Evolutionary conservation across 225 moss, liverwort and hornwort species (phyloP).

Genomic region (Anthoceros angustus): DNA sequence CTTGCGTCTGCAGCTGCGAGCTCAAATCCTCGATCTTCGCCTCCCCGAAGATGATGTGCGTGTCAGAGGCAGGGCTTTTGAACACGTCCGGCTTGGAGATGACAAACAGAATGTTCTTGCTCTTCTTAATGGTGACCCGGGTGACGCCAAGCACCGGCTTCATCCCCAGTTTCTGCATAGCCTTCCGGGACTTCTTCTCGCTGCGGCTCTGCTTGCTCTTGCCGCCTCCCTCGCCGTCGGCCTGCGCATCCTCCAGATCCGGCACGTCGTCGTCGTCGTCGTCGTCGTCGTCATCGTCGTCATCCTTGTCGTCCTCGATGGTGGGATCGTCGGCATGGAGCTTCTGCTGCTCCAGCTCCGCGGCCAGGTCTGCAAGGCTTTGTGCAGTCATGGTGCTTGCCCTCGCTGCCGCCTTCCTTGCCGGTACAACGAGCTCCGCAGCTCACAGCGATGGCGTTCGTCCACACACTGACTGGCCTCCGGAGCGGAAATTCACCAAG

Average conservation of each 20-base stretch:
- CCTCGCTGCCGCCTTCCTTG: background rate
- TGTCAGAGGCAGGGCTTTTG: conserved; percentile 77
- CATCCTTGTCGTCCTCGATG: conserved; percentile 91
- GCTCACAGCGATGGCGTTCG: no score
- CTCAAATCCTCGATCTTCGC: conserved; percentile 94
- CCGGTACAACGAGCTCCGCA: background rate
- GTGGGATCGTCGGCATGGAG: conserved; percentile 69
- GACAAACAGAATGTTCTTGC: conserved; percentile 98
- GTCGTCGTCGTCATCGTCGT: conserved; percentile 64
- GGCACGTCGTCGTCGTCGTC: conserved; percentile 60
- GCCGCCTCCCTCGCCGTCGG: conserved; percentile 78
- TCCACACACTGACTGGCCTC: no score
- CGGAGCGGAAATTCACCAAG: no score
- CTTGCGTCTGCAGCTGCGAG: conserved; percentile 78
- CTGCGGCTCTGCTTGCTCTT: conserved; percentile 99
- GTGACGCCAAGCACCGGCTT: conserved; percentile 95
- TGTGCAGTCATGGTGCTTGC: conserved; percentile 69
- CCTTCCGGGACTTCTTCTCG: conserved; percentile 99
- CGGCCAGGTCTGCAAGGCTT: conserved; percentile 62
- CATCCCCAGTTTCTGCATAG: conserved; percentile 99
- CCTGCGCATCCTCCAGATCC: conserved; percentile 61
- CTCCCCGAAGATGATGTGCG: conserved; percentile 91
- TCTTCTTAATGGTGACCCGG: conserved; percentile 95
- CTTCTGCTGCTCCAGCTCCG: conserved; percentile 88
- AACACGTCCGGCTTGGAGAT: conserved; percentile 87